Evolutionary conservation across 306 rosid species (phyloP).

Genomic region (Trifolium pratense): DNA sequence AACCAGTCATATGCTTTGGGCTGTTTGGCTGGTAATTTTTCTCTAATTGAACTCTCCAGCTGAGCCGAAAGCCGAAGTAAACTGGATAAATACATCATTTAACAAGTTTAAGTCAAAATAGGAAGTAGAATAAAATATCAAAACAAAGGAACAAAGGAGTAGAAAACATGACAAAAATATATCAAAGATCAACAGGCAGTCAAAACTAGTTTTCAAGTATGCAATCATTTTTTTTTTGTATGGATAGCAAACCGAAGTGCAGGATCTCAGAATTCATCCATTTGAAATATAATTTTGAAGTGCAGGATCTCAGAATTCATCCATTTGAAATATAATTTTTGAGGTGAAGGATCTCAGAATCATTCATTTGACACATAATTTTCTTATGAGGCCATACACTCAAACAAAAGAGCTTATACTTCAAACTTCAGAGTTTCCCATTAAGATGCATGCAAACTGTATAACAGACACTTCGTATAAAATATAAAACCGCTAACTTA

Average conservation of each 20-base stretch:
- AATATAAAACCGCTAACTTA: background rate
- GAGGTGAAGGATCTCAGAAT: background rate
- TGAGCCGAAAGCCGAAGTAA: slow-evolving; percentile 77
- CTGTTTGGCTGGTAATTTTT: slow-evolving; percentile 76
- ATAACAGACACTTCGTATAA: background rate
- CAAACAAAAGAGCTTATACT: background rate
- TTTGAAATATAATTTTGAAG: background rate
- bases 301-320: background rate
- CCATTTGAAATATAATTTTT: background rate
- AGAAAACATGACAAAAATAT: slow-evolving; percentile 12
- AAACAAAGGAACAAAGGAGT: slow-evolving; percentile 12
- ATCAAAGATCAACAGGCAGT: slow-evolving; percentile 23
- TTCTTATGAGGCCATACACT: slow-evolving; percentile 13
- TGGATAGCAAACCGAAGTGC: background rate
- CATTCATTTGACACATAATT: slow-evolving; percentile 20
- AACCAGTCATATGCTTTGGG: slow-evolving; percentile 92
- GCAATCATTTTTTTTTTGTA: background rate
- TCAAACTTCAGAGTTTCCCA: slow-evolving; percentile 22
- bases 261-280: background rate
- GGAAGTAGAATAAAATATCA: slow-evolving; percentile 30
- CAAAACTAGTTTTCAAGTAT: slow-evolving; percentile 12
- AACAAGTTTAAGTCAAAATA: slow-evolving; percentile 37
- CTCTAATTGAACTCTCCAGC: slow-evolving; percentile 81
- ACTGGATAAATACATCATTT: slow-evolving; percentile 59
- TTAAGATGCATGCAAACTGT: slow-evolving; percentile 9